Evolutionary conservation across 164 flowering plant genomes (phyloP), one percentile per base, ranked within the genome.

Genomic region (Magnolia sinica): DNA sequence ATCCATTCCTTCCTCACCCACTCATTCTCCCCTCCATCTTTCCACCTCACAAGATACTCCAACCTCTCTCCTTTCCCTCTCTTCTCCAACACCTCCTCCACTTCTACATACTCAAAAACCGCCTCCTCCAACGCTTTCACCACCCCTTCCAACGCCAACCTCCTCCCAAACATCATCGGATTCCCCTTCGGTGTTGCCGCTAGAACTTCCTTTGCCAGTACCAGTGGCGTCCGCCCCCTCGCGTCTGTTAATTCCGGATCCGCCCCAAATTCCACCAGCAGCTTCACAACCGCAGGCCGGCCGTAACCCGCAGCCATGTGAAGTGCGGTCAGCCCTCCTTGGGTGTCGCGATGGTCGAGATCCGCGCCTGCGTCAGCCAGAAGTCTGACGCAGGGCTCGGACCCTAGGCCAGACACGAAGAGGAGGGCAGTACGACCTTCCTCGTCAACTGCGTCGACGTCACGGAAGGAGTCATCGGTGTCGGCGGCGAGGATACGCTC

Each of bases 251-350:
- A 81, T 77, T 94, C 99, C 0, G 92, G 82, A 70, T 96, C 98
- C 1, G 96, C 98, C 0, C 97, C 99, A 4, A 82, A 78, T 68
- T 89, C 91, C 50, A 93, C 8, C 71, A 96, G 69, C 9, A 77
- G n/a, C 79, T 80, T 77, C 2, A 75, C 94, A 8, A 84, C 90
- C 0, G 79, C 90, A 0, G 96, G 91, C 78, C 76, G 82, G 8
- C 86, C 94, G 80, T 96, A 96, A n/a, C 99, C 99, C 0, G 99
- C 99, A 10, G 99, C 99, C 95, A 96, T 92, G 81, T 96, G 99
- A 0, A 96, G 87, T 8, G 99, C 89, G 52, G 98, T 86, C 9
- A 93, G 79, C 5, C 97, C 96, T 27, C 93, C 95, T 23, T 79
- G 55, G 11, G 55, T 79, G 74, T 96, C 99, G 4, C 83, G 73